phyloP scores from a whole-genome alignment of 2,329 filamentous ascomycete genomes.

The Penicillium hesseltinei region DNA sequence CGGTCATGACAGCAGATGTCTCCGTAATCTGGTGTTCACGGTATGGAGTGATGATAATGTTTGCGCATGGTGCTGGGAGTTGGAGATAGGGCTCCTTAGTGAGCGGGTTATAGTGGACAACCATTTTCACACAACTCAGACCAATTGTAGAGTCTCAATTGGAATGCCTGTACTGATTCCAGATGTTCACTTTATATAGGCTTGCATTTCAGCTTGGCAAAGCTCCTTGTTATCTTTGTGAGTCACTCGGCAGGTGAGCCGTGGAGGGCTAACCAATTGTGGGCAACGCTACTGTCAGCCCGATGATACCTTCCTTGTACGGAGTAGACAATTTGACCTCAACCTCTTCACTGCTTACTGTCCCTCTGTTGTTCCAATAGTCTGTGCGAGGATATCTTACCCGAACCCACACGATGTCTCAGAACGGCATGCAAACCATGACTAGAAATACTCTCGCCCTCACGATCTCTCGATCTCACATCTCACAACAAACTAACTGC shows the following conservation, averaged over 20 bases:
- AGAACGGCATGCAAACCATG: background rate
- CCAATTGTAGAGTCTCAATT: background rate
- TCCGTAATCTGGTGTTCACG: conserved; percentile 18
- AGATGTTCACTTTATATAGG: background rate
- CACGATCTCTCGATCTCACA: background rate
- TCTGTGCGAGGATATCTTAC: background rate
- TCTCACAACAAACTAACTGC: background rate
- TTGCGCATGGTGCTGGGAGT: conserved; percentile 22
- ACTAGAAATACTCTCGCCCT: background rate
- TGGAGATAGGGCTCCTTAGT: conserved; percentile 28
- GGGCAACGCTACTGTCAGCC: background rate
- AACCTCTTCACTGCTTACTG: background rate
- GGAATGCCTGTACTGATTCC: background rate
- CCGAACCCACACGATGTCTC: background rate
- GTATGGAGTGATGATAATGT: conserved; percentile 30
- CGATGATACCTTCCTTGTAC: background rate
- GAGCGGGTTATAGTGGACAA: conserved; percentile 12
- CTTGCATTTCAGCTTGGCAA: background rate
- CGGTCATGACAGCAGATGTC: conserved; percentile 1
- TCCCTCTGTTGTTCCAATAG: background rate
- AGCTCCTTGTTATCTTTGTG: background rate
- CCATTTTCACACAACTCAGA: conserved; percentile 14
- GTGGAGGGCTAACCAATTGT: background rate
- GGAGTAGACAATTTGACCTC: background rate
- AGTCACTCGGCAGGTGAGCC: background rate